Percentiles rank a stretch among this genome's conserved stretches.
Conservation (phyloP, 805 yeast species). For the Pichia paraexigua region DNA sequence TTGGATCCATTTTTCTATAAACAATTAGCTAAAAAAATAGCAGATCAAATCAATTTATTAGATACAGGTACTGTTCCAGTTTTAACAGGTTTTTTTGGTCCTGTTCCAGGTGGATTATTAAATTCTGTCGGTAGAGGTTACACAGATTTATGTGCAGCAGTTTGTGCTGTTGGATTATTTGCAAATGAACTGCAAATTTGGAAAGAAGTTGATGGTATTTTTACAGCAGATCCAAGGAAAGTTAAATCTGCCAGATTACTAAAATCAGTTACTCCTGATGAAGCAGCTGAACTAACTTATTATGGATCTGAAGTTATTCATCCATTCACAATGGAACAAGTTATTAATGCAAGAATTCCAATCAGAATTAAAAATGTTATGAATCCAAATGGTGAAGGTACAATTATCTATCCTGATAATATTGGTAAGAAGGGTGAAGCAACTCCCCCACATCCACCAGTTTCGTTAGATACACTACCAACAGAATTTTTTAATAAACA, state of each 20-base stretch:
- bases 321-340: slow-evolving; percentile 99
- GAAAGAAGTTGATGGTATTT: slow-evolving; percentile 99
- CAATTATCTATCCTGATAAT: slow-evolving; percentile 89
- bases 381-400: slow-evolving; percentile 89
- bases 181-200: slow-evolving; percentile 96
- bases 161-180: slow-evolving; percentile 83
- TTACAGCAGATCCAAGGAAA: slow-evolving; percentile 97
- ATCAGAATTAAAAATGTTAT: slow-evolving; percentile 94
- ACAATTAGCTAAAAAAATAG: slow-evolving; percentile 45
- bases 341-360: slow-evolving; percentile 90
- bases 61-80: slow-evolving; percentile 61
- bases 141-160: slow-evolving; percentile 95
- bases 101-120: slow-evolving; percentile 90
- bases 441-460: slow-evolving; percentile 95
- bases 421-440: slow-evolving; percentile 76
- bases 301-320: slow-evolving; percentile 98
- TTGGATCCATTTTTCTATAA: slow-evolving; percentile 63
- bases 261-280: slow-evolving; percentile 91
- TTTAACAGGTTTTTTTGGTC: slow-evolving; percentile 91
- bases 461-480: slow-evolving; percentile 48
- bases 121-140: slow-evolving; percentile 96
- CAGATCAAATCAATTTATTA: slow-evolving; percentile 36
- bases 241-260: slow-evolving; percentile 83
- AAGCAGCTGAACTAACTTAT: slow-evolving; percentile 96
- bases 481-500: slow-evolving; percentile 35